Conservation (phyloP, 192 early-diverging fungal genomes). For the Phlyctochytrium bullatum region DNA sequence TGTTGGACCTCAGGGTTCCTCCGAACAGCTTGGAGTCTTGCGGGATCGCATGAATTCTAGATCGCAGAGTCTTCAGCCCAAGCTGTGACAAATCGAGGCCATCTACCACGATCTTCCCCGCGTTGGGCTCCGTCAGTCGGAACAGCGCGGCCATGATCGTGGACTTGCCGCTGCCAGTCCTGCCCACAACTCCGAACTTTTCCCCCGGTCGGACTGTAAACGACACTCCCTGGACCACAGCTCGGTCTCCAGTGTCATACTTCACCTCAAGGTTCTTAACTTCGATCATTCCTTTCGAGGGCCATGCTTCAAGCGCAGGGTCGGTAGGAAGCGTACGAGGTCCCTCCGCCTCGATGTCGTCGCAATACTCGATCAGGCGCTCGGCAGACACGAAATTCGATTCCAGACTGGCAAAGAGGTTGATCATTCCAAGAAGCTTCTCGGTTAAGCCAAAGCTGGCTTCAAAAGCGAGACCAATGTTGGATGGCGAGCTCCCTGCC, state of each 20-base stretch:
- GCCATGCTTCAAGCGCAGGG: conserved; percentile 36
- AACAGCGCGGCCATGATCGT: conserved; percentile 49
- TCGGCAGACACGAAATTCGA: conserved; percentile 49
- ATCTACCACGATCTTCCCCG: conserved; percentile 60
- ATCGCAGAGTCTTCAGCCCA: conserved; percentile 36
- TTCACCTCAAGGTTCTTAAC: conserved; percentile 29
- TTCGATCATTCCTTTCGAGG: conserved; percentile 35
- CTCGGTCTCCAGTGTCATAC: conserved; percentile 29
- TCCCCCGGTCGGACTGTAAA: conserved; percentile 38
- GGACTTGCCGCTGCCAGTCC: conserved; percentile 53
- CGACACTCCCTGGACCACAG: conserved; percentile 32
- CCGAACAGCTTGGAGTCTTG: conserved; percentile 64
- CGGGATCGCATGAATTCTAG: conserved; percentile 77
- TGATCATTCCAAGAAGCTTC: neutral
- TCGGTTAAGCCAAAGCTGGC: neutral
- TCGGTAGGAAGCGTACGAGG: conserved; percentile 25
- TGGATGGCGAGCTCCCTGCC: neutral
- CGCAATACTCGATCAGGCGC: conserved; percentile 39
- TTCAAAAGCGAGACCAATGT: neutral
- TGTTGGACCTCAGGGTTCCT: conserved; percentile 39
- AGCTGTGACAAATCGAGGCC: conserved; percentile 27
- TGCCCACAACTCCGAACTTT: conserved; percentile 48
- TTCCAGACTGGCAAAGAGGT: neutral
- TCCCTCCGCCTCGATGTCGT: conserved; percentile 33
- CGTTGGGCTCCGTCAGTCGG: conserved; percentile 43